Base-by-base conservation (phyloP, 306 rosid species). In the Pterocarpus macrocarpus region DNA sequence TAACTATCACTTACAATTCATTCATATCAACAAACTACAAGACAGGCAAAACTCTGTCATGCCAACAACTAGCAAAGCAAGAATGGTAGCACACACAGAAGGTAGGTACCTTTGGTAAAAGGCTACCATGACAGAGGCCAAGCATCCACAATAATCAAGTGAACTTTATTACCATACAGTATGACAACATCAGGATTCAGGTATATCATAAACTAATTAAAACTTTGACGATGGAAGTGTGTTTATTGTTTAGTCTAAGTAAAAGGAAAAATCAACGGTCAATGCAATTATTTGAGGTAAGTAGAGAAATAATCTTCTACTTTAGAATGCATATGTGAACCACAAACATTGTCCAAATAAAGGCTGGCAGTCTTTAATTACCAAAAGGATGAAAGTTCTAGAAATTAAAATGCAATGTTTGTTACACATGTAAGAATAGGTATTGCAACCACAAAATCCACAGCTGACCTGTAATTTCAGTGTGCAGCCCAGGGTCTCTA, bases 391-490 rank as follows among this genome's bases (percentile, higher is more conserved):
- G 16, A 61, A 34, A 72, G 47, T 41, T 45, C 22, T 13, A 33
- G 16, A 45, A 61, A 28, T 59, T 28, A 69, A 61, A 57, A 57
- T 69, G 61, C 5, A 62, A 53, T 5, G 15, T 68, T 53, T 7
- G 28, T 50, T 33, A 59, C 43, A 9, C 45, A 62, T 70, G 74
- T 43, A 33, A 35, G 35, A 14, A 28, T 59, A 58, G 45, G 50
- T 73, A 41, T 47, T 65, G 56, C 6, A 74, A 55, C 71, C 64
- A 68, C 43, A 53, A 68, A 72, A 53, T 67, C 65, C 63, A 57
- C 10, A 50, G 76, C 83, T 38, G 67, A 91, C 97, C 97, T 87
- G 86, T 73, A 91, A 79, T 64, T 90, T 90, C 53, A 77, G 62
- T 70, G 70, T 74, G 86, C 92, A 85, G 57, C 71, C 67, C 77